Conservation (phyloP, 495 filamentous ascomycete species). For the Penicillium subrubescens region DNA sequence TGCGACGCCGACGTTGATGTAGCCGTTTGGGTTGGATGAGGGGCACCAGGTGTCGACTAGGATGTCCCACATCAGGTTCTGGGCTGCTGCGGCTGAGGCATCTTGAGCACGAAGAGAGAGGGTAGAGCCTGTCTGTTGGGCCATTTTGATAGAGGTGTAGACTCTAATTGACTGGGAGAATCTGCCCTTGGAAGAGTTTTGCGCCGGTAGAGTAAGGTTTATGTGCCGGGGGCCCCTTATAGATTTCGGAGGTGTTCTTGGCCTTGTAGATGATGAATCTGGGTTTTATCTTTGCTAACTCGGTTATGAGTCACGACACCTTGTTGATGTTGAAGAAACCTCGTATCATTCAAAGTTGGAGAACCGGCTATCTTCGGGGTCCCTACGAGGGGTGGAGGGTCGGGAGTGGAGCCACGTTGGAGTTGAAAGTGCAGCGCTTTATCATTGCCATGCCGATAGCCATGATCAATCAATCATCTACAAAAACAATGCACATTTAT, state of each 20-base stretch:
- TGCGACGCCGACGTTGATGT: slow-evolving; percentile 43
- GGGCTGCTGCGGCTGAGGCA: slow-evolving; percentile 10
- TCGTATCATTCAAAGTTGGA: neutral
- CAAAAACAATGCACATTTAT: neutral
- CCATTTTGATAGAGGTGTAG: slow-evolving; percentile 5
- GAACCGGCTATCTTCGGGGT: neutral
- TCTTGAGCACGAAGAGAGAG: slow-evolving; percentile 28
- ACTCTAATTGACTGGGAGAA: neutral
- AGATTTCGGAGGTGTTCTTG: neutral
- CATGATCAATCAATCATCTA: neutral
- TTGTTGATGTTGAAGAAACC: neutral
- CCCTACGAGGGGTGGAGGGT: neutral
- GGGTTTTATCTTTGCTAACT: neutral
- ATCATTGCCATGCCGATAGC: neutral
- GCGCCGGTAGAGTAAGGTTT: neutral
- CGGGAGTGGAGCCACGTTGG: neutral
- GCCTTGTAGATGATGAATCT: neutral
- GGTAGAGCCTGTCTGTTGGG: neutral
- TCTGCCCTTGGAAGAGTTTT: neutral
- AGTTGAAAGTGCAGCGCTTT: too few relatives aligned
- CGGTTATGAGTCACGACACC: neutral
- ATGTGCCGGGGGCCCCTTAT: neutral
- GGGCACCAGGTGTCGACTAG: slow-evolving; percentile 28
- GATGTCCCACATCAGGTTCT: slow-evolving; percentile 31
- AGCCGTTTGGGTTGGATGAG: slow-evolving; percentile 34